Evolutionary conservation across 345 rosid species (phyloP).

Genomic region (Raphanus raphanistrum): DNA sequence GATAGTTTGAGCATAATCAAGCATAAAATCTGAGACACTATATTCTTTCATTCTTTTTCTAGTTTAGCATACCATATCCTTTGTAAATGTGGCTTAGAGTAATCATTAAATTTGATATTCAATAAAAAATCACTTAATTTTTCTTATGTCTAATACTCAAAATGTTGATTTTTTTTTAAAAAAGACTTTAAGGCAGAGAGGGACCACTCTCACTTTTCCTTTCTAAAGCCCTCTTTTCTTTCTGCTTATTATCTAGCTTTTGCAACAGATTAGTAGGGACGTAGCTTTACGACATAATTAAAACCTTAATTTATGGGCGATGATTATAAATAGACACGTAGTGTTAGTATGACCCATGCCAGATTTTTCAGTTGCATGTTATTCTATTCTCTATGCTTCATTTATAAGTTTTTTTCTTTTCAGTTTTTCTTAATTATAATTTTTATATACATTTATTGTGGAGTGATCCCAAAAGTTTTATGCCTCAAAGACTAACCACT

Average conservation of each 20-base stretch:
- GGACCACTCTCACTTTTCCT: constrained; percentile 9
- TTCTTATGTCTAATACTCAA: neutral
- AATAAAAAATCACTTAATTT: neutral
- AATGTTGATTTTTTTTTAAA: neutral
- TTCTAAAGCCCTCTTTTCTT: constrained; percentile 3
- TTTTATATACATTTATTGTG: no score
- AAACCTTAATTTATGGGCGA: constrained; percentile 19
- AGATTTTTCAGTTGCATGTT: constrained; percentile 3
- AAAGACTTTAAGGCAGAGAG: constrained; percentile 11
- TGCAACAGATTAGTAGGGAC: constrained; percentile 7
- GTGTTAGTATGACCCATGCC: neutral
- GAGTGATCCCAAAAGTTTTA: no score
- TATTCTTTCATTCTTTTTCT: no score
- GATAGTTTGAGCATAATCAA: no score
- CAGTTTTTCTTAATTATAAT: no score
- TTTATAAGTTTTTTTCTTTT: neutral
- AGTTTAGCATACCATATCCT: no score
- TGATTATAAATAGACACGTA: constrained; percentile 12
- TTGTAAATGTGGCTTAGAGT: no score
- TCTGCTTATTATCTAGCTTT: constrained; percentile 29
- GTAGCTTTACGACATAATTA: neutral
- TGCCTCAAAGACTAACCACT: no score
- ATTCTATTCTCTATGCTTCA: constrained; percentile 3
- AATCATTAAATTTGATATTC: no score
- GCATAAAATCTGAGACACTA: no score